Evolutionary conservation across 768 basidiomycete species (phyloP), one percentile per base, ranked within the genome.

Genomic region (Hericium alpestre): DNA sequence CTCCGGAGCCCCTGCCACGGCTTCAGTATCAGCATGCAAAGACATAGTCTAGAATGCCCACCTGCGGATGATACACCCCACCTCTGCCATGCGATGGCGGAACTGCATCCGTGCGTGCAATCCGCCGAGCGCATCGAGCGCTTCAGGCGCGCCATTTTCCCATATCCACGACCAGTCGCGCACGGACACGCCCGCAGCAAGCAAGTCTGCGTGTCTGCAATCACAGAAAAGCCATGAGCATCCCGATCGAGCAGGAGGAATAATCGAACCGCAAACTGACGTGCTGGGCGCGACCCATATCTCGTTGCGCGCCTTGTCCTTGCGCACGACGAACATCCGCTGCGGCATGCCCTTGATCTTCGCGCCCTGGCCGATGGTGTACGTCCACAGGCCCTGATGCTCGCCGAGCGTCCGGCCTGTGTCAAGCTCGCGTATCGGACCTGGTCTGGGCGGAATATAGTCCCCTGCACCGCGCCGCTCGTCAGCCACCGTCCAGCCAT

Each of bases 361-460:
- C 0, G 87, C 84, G 32, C 82, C 79, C 67, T 98, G 86, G 2
- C 94, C 94, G 48, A 96, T 77, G 1, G 93, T 95, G 64, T 82
- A 93, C 20, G 76, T 78, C 89, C 90, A 94, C 0, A 93, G 69
- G 0, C 94, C 94, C 1, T 74, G 58, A 65, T 97, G 94, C 43
- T 69, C 53, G 1, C 79, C 86, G 1, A 89, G 51, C 3, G 71
- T 67, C 39, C 76, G 72, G 5, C 85, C 86, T 1, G 78, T 78
- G 0, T 71, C 69, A 32, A 80, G 65, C 55, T 84, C 75, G 47
- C 89, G 68, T 11, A 96, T 83, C 3, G 77, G 76, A 0, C 93
- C 93, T 2, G 82, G 84, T 0, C 78, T 79, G 0, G 84, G 78
- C 0, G 75, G 69, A 20, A 94, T 76, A 63, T 97, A 98, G 39